These are phyloP conservation scores for Diversispora eburnea DNA, from an alignment of 192 early-diverging fungal species.

Conservation along the genomic window DNA sequence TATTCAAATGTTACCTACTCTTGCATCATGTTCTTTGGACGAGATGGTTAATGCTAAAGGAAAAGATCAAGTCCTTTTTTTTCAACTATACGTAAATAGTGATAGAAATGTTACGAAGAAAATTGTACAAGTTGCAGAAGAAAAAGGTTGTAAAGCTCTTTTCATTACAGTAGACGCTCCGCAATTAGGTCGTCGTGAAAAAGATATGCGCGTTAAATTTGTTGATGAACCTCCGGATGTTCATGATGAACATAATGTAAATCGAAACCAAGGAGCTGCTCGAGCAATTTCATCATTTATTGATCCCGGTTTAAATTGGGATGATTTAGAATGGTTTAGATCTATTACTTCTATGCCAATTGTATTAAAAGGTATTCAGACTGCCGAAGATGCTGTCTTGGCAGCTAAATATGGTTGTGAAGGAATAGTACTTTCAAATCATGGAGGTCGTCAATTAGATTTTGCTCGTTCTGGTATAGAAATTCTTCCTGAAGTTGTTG, in stretches of 20 bases:
- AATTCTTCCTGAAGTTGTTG: slow-evolving; percentile 82
- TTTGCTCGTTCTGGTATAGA: slow-evolving; percentile 66
- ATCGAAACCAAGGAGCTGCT: slow-evolving; percentile 60
- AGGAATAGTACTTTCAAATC: slow-evolving; percentile 92
- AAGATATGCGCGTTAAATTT: slow-evolving; percentile 79
- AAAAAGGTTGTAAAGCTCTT: slow-evolving; percentile 68
- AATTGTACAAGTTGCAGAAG: slow-evolving; percentile 69
- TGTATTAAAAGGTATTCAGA: slow-evolving; percentile 89
- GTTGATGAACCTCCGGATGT: slow-evolving; percentile 35
- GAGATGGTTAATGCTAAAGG: slow-evolving; percentile 55
- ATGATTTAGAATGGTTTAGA: slow-evolving; percentile 83
- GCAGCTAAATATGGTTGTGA: slow-evolving; percentile 75
- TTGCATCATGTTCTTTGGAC: slow-evolving; percentile 69
- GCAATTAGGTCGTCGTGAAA: slow-evolving; percentile 65
- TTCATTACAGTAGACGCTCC: slow-evolving; percentile 87
- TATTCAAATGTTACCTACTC: slow-evolving; percentile 76
- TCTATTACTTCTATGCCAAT: slow-evolving; percentile 83
- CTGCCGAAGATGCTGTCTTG: slow-evolving; percentile 82
- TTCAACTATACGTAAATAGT: slow-evolving; percentile 83
- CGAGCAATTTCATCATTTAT: slow-evolving; percentile 73
- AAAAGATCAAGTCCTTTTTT: slow-evolving; percentile 51
- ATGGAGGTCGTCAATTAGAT: slow-evolving; percentile 96
- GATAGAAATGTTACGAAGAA: slow-evolving; percentile 61
- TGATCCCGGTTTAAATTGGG: slow-evolving; percentile 84
- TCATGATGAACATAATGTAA: slow-evolving; percentile 35